Evolutionary conservation across 441 rosid genomes (phyloP).

Genomic region (Erodium texanum): DNA sequence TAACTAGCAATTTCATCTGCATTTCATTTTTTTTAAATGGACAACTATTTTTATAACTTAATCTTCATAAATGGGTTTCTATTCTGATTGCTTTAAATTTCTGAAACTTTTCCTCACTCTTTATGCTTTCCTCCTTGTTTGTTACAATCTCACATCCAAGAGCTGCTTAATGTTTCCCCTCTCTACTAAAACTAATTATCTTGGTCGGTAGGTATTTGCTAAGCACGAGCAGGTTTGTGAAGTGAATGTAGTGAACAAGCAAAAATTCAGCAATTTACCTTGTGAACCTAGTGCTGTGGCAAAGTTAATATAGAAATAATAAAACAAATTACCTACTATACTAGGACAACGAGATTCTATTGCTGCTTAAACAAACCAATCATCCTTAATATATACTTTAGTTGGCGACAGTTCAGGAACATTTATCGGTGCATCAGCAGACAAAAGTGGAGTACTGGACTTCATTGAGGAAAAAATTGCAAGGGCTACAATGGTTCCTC

Average conservation of each 20-base stretch:
- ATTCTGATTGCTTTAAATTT: neutral
- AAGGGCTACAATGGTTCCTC: constrained; percentile 64
- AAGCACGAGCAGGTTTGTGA: neutral
- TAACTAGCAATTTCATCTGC: neutral
- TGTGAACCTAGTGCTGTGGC: neutral
- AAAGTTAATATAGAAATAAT: neutral
- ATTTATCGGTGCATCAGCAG: constrained; percentile 71
- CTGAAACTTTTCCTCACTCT: neutral
- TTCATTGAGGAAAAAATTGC: constrained; percentile 65
- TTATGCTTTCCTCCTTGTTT: neutral
- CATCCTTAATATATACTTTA: constrained; percentile 12
- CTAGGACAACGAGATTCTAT: neutral
- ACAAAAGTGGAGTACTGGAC: constrained; percentile 49
- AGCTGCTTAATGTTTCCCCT: neutral
- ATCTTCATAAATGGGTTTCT: neutral
- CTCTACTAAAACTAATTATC: neutral
- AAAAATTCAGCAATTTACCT: neutral
- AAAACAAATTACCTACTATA: neutral
- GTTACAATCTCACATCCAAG: neutral
- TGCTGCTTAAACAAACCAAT: constrained; percentile 9
- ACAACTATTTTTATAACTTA: neutral
- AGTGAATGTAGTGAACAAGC: neutral
- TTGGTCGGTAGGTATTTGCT: neutral
- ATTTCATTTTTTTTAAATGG: neutral
- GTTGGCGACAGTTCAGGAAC: constrained; percentile 59